These are phyloP conservation scores for Mycena metata DNA, from an alignment of 768 basidiomycete species.

Conservation along the genomic window DNA sequence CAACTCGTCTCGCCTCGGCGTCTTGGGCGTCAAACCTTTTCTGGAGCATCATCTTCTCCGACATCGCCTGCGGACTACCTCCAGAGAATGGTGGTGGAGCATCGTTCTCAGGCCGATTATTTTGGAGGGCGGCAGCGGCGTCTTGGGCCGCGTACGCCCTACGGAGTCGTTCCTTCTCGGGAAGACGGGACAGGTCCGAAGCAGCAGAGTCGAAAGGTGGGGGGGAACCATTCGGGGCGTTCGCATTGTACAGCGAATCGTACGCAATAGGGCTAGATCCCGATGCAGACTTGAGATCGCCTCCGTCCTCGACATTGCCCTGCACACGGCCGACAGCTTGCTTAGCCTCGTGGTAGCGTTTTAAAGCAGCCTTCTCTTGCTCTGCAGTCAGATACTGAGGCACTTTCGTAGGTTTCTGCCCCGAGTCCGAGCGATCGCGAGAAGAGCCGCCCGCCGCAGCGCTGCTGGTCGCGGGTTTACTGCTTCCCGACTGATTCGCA, in stretches of 20 bases:
- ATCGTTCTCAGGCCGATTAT: conserved; percentile 40
- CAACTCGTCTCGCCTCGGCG: conserved; percentile 47
- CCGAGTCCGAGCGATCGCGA: conserved; percentile 13
- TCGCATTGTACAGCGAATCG: conserved; percentile 64
- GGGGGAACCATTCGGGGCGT: conserved; percentile 54
- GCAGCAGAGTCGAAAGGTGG: conserved; percentile 66
- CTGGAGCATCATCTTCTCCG: conserved; percentile 72
- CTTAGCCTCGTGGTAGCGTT: conserved; percentile 78
- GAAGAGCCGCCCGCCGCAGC: conserved; percentile 35
- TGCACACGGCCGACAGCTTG: conserved; percentile 77
- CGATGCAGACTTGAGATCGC: conserved; percentile 39
- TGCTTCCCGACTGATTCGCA: conserved; percentile 41
- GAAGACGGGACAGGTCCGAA: conserved; percentile 53
- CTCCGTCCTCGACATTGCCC: conserved; percentile 43
- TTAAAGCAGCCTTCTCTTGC: conserved; percentile 81
- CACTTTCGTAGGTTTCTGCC: conserved; percentile 42
- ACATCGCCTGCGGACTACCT: conserved; percentile 46
- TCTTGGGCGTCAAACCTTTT: conserved; percentile 72
- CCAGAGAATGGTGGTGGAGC: conserved; percentile 43
- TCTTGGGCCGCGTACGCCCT: conserved; percentile 77
- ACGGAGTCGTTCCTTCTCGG: conserved; percentile 81
- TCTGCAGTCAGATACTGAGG: conserved; percentile 74
- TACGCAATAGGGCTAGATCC: conserved; percentile 67
- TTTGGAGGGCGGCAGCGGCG: conserved; percentile 58
- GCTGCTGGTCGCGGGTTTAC: conserved; percentile 39